Evolutionary conservation across 179 eudicot species (phyloP).

Genomic region (Corrigiola litoralis): DNA sequence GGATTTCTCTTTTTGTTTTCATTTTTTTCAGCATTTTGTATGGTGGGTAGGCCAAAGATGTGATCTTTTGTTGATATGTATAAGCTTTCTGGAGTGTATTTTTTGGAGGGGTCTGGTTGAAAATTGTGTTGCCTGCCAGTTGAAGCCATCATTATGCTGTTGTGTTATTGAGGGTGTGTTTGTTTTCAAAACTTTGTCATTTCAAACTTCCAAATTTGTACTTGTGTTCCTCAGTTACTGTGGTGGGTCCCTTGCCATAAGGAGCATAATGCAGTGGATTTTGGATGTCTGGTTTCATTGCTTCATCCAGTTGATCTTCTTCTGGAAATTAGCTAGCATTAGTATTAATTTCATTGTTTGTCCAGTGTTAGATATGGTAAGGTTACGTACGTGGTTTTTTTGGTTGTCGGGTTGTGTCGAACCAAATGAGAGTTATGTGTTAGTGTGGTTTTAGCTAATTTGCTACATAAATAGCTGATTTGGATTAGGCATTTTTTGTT

Average conservation of each 20-base stretch:
- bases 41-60: constrained; percentile 19
- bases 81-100: not conserved
- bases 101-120: not conserved
- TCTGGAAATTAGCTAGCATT: not conserved
- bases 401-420: too few relatives aligned
- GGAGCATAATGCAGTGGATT: not conserved
- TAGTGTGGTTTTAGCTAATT: not conserved
- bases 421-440: too few relatives aligned
- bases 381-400: too few relatives aligned
- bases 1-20: not conserved
- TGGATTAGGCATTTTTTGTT: not conserved
- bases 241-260: too few relatives aligned
- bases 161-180: too few relatives aligned
- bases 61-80: constrained; percentile 12
- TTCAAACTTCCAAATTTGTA: constrained; percentile 2
- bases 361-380: too few relatives aligned
- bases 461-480: not conserved
- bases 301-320: not conserved
- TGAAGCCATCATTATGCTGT: not conserved
- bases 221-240: too few relatives aligned
- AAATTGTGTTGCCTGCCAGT: not conserved
- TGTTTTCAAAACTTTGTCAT: not conserved
- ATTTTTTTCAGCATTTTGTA: not conserved
- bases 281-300: too few relatives aligned
- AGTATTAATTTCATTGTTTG: too few relatives aligned